Conservation (phyloP, 1,284 basidiomycete genomes). For the Phlebopus sp. region DNA sequence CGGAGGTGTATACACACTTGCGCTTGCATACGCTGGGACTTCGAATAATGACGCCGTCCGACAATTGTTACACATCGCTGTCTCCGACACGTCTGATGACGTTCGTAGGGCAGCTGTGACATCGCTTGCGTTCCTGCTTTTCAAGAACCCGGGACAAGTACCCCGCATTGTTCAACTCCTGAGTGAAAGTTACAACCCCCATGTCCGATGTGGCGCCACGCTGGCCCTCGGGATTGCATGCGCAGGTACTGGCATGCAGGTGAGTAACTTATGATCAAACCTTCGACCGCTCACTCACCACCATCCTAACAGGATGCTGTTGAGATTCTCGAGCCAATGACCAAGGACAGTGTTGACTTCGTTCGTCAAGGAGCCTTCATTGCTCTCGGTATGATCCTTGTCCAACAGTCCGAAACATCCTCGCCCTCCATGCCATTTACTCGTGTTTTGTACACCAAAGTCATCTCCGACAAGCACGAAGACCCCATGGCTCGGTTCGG, state of each 20-base stretch:
- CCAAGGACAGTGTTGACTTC: slow-evolving; percentile 94
- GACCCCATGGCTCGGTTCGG: slow-evolving; percentile 97
- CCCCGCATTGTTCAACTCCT: slow-evolving; percentile 93
- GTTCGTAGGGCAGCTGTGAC: slow-evolving; percentile 94
- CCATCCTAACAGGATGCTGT: slow-evolving; percentile 69
- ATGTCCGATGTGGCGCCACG: slow-evolving; percentile 93
- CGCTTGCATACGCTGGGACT: slow-evolving; percentile 92
- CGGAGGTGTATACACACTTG: slow-evolving; percentile 93
- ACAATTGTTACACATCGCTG: slow-evolving; percentile 88
- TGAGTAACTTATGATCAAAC: slow-evolving; percentile 25
- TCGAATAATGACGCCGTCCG: slow-evolving; percentile 91
- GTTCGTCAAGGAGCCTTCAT: slow-evolving; percentile 97
- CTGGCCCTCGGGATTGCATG: slow-evolving; percentile 94
- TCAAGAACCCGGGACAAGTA: slow-evolving; percentile 92
- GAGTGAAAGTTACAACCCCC: slow-evolving; percentile 98
- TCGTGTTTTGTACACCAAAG: slow-evolving; percentile 82
- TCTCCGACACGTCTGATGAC: slow-evolving; percentile 96
- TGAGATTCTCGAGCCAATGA: slow-evolving; percentile 94
- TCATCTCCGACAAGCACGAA: slow-evolving; percentile 93
- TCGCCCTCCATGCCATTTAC: slow-evolving; percentile 78
- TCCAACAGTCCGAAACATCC: slow-evolving; percentile 90
- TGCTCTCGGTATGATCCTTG: slow-evolving; percentile 91
- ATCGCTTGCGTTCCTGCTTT: slow-evolving; percentile 89
- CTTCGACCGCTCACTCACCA: slow-evolving; percentile 2
- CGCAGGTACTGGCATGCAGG: slow-evolving; percentile 93